Conservation (phyloP, 176 grass and related monocot species). For the maize (Zea mays) region Zm-B73-REFERENCE-NAM-5.0 NC_050096.1:268773501-268774000, state of each 20-base stretch:
- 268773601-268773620: too few species aligned
- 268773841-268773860: neutral
- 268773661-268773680: neutral
- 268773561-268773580: too few species aligned
- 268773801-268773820: slow-evolving; percentile 8
- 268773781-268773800: neutral
- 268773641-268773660: too few species aligned
- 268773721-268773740: slow-evolving; percentile 5
- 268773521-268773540: too few species aligned
- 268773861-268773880: neutral
- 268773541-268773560: too few species aligned
- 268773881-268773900: neutral
- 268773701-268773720: neutral
- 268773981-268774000: slow-evolving; percentile 45
- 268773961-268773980: neutral
- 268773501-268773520: too few species aligned
- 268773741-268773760: neutral
- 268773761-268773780: slow-evolving; percentile 16
- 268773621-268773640: too few species aligned
- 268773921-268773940: slow-evolving; percentile 30
- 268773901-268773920: slow-evolving; percentile 10
- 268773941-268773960: slow-evolving; percentile 31
- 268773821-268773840: slow-evolving; percentile 18
- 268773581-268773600: too few species aligned
- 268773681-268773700: slow-evolving; percentile 22